Conservation (phyloP, 2,329 filamentous ascomycete species). For the Tolypocladium inflatum region DNA sequence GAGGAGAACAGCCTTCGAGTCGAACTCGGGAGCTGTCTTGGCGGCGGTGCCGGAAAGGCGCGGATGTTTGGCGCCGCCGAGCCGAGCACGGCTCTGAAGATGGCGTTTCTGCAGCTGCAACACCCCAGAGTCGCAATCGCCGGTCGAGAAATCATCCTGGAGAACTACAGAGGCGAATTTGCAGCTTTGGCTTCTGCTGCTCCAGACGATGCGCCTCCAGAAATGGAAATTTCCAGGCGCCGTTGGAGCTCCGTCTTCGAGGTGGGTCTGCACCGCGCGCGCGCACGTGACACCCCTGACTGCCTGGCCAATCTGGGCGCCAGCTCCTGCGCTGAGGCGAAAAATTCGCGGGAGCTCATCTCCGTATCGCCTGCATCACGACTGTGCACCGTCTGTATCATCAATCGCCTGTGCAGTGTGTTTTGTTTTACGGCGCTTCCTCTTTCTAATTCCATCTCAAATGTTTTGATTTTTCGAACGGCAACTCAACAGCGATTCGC, state of each 20-base stretch:
- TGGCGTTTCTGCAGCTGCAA: constrained; percentile 18
- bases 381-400: background rate
- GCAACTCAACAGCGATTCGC: background rate
- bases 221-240: background rate
- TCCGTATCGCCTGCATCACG: constrained; percentile 3
- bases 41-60: constrained; percentile 11
- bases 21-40: constrained; percentile 8
- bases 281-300: constrained; percentile 6
- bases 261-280: background rate
- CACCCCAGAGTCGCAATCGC: constrained; percentile 18
- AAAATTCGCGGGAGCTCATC: constrained; percentile 16
- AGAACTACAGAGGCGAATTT: no score
- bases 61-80: constrained; percentile 12
- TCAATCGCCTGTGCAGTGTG: background rate
- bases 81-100: constrained; percentile 18
- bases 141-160: constrained; percentile 21
- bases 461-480: constrained; percentile 12
- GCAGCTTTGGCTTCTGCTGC: background rate
- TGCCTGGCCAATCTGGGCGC: constrained; percentile 1
- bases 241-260: background rate
- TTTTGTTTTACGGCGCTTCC: background rate
- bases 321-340: constrained; percentile 6
- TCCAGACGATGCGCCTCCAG: background rate
- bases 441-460: constrained; percentile 4
- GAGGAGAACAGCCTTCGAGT: constrained; percentile 14